These are phyloP conservation scores for Fusarium annulatum DNA, from an alignment of 2,329 filamentous ascomycete genomes.

Conservation along the genomic window DNA sequence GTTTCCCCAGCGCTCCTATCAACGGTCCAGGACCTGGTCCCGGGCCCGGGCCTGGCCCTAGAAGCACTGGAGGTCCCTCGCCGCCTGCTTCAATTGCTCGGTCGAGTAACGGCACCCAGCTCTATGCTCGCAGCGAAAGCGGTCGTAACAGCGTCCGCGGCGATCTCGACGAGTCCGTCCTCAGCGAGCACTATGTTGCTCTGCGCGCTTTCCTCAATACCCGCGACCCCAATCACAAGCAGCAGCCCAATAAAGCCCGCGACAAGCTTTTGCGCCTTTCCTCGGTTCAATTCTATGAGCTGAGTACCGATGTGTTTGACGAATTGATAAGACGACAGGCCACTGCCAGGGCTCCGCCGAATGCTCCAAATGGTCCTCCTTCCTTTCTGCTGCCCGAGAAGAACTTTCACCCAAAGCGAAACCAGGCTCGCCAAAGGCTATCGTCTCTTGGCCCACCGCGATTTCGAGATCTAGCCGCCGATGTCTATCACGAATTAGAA, in stretches of 20 bases:
- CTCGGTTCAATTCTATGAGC: slow-evolving; percentile 92
- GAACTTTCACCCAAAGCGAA: slow-evolving; percentile 95
- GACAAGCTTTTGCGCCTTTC: slow-evolving; percentile 94
- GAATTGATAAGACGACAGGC: slow-evolving; percentile 90
- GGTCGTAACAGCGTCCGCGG: slow-evolving; percentile 65
- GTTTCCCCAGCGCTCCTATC: slow-evolving; percentile 58
- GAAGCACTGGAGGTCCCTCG: slow-evolving; percentile 74
- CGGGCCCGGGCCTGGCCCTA: slow-evolving; percentile 62
- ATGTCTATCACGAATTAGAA: slow-evolving; percentile 96
- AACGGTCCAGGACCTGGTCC: slow-evolving; percentile 54
- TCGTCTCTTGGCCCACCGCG: slow-evolving; percentile 87
- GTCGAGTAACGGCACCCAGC: slow-evolving; percentile 81
- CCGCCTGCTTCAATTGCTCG: slow-evolving; percentile 89
- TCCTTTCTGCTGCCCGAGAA: slow-evolving; percentile 84
- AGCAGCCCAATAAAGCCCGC: slow-evolving; percentile 86
- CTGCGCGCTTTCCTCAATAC: slow-evolving; percentile 80
- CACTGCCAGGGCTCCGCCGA: slow-evolving; percentile 64
- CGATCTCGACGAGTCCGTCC: slow-evolving; percentile 71
- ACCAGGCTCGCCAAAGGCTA: slow-evolving; percentile 95
- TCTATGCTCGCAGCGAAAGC: slow-evolving; percentile 74
- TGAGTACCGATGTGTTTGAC: slow-evolving; percentile 97
- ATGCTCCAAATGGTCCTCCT: slow-evolving; percentile 68
- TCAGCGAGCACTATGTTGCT: slow-evolving; percentile 84
- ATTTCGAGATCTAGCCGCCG: slow-evolving; percentile 92
- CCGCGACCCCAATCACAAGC: slow-evolving; percentile 80